Conservation (phyloP, 208 protist species). For the Leishmania amazonensis region DNA sequence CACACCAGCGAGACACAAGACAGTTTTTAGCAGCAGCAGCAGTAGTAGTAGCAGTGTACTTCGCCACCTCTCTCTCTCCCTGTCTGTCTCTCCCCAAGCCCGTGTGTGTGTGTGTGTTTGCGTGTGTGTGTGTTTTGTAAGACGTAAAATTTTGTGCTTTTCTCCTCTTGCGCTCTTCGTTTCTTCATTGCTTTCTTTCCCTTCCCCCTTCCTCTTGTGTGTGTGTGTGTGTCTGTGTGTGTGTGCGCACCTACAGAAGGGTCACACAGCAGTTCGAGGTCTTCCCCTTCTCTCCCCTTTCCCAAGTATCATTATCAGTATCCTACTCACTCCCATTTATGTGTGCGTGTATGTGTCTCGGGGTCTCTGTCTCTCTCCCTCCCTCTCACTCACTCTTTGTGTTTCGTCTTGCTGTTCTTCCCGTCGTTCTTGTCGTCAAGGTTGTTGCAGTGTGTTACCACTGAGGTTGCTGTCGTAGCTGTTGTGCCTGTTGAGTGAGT, state of each 20-base stretch:
- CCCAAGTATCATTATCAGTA: background rate
- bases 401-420: background rate
- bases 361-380: background rate
- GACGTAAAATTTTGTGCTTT: conserved; percentile 2
- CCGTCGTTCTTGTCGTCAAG: background rate
- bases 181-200: background rate
- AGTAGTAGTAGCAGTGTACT: background rate
- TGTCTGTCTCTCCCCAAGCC: background rate
- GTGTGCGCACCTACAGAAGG: background rate
- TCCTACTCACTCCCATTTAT: background rate
- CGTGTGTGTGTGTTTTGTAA: conserved; percentile 1
- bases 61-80: conserved; percentile 5
- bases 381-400: background rate
- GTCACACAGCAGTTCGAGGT: background rate
- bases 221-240: background rate
- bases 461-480: background rate
- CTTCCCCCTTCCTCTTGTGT: background rate
- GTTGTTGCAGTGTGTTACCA: background rate
- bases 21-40: background rate
- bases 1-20: background rate
- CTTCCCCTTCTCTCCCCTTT: background rate
- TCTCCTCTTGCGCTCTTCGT: conserved; percentile 4
- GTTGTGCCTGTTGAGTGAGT: background rate
- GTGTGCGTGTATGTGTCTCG: background rate
- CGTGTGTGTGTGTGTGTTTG: background rate